phyloP scores from a whole-genome alignment of 768 basidiomycete genomes.

The Leccinellum rugosiceps region DNA sequence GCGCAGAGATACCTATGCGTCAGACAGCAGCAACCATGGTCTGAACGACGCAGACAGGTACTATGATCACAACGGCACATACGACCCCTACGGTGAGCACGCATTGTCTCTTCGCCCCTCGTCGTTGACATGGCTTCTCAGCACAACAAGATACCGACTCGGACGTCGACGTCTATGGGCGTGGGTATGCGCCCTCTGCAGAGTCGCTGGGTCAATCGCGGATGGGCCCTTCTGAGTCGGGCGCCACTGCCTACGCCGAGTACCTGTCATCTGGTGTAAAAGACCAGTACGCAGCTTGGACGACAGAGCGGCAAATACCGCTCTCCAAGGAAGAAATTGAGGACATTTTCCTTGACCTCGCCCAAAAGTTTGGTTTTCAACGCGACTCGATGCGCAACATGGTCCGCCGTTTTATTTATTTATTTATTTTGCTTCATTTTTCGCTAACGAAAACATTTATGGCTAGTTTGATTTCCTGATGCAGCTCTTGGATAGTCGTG shows the following conservation, averaged over 20 bases:
- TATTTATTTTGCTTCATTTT: conserved; percentile 11
- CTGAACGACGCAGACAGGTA: conserved; percentile 43
- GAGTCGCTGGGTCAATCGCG: conserved; percentile 70
- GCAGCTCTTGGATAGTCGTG: conserved; percentile 95
- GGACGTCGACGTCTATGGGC: conserved; percentile 70
- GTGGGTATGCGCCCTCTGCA: conserved; percentile 65
- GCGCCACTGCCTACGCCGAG: conserved; percentile 69
- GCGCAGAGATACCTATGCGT: conserved; percentile 65
- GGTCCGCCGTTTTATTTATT: conserved; percentile 43
- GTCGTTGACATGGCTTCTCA: conserved; percentile 25
- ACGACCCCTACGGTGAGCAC: conserved; percentile 59
- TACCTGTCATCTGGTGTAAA: conserved; percentile 54
- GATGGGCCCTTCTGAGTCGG: conserved; percentile 62
- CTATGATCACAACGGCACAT: conserved; percentile 63
- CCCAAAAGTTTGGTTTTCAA: conserved; percentile 99
- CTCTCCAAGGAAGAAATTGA: conserved; percentile 99
- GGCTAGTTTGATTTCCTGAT: conserved; percentile 92
- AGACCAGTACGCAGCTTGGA: conserved; percentile 96
- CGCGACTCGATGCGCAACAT: conserved; percentile 94
- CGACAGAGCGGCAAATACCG: conserved; percentile 87
- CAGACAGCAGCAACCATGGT: conserved; percentile 65
- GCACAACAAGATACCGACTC: conserved; percentile 84
- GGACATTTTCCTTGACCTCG: conserved; percentile 94
- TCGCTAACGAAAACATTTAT: conserved; percentile 4
- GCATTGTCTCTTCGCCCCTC: not conserved